Evolutionary conservation across 2,329 filamentous ascomycete genomes (phyloP).

Genomic region (Polytolypa hystricis): DNA sequence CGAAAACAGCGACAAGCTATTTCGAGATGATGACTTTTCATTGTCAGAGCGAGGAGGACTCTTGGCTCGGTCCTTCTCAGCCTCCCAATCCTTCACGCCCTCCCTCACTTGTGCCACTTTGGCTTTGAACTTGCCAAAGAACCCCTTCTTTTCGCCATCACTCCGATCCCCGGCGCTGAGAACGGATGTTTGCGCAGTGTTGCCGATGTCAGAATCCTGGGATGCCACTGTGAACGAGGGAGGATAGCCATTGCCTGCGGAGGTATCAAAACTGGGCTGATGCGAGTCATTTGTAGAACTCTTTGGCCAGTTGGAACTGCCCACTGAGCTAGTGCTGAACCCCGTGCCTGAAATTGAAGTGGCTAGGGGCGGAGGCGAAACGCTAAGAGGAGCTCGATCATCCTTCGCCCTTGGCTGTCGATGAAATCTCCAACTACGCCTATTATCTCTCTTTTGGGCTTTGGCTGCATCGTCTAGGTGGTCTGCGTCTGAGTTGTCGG

Average conservation of each 20-base stretch:
- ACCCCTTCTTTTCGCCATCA: conserved; percentile 46
- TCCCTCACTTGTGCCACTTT: conserved; percentile 46
- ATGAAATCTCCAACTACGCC: conserved; percentile 62
- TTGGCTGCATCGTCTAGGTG: conserved; percentile 52
- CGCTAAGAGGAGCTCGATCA: conserved; percentile 33
- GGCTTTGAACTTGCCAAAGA: conserved; percentile 54
- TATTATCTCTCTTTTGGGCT: conserved; percentile 54
- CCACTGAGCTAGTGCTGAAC: conserved; percentile 56
- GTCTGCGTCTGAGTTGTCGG: conserved; percentile 73
- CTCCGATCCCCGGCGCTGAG: conserved; percentile 16
- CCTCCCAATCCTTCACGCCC: conserved; percentile 44
- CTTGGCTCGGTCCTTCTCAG: conserved; percentile 42
- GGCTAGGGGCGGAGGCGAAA: conserved; percentile 36
- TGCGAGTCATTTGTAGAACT: conserved; percentile 36
- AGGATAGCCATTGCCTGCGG: conserved; percentile 14
- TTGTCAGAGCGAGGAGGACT: conserved; percentile 35
- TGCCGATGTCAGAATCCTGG: conserved; percentile 31
- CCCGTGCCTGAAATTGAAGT: conserved; percentile 54
- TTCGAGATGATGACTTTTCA: conserved; percentile 23
- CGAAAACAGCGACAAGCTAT: conserved; percentile 25
- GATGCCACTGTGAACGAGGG: conserved; percentile 15
- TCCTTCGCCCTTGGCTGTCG: conserved; percentile 46
- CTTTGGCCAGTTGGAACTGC: conserved; percentile 44
- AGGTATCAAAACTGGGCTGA: conserved; percentile 26
- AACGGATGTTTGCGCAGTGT: conserved; percentile 13